Base-by-base conservation (phyloP, 2,329 filamentous ascomycete species). In the Calonectria hongkongensis region DNA sequence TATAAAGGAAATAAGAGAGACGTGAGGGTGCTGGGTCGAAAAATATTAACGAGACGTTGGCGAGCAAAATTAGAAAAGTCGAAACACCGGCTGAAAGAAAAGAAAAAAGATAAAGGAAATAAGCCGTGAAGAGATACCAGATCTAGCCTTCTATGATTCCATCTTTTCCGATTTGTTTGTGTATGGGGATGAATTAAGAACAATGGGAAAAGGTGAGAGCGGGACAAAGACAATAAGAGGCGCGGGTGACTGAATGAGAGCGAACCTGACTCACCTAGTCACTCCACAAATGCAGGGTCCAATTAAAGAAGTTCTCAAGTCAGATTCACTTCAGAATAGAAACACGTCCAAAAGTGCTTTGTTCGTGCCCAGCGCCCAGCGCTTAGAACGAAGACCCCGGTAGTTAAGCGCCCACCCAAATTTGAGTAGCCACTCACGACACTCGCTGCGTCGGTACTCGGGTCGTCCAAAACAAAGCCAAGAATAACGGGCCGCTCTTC, bases 71-170 rank as follows among this genome's bases (percentile, higher is more conserved):
- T 68, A 72, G 74, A 74, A 68, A 45, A 62, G 25, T 70, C 51
- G 45, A 67, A 30, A 63, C 25, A 69, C 12, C 58, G 62, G 69
- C 73, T 51, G 62, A 60, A 71, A 71, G 56, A 28, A 65, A 25
- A 70, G 48, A 12, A 36, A 36, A 41, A 4, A 33, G 56, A 72
- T 70, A 72, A 72, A 70, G 62, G 43, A 70, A 73, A 73, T 48
- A 15, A 48, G 62, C 36, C 51, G 41, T 68, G 39, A 66, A 54
- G 60, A 69, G 58, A 56, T 70, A 72, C 71, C 58, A 56, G 76
- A 63, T 78, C 74, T 79, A 71, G 73, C 36, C 45, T 67, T 79
- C 76, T 80, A 80, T 80, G 77, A 76, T 75, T 80, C 74, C 79
- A 80, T 77, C 39, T 39, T 76, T 62, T 51, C 41, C 73, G 68